Base-by-base conservation (phyloP, 2,329 filamentous ascomycete genomes). In the Chaetomiaceae sp. region DNA sequence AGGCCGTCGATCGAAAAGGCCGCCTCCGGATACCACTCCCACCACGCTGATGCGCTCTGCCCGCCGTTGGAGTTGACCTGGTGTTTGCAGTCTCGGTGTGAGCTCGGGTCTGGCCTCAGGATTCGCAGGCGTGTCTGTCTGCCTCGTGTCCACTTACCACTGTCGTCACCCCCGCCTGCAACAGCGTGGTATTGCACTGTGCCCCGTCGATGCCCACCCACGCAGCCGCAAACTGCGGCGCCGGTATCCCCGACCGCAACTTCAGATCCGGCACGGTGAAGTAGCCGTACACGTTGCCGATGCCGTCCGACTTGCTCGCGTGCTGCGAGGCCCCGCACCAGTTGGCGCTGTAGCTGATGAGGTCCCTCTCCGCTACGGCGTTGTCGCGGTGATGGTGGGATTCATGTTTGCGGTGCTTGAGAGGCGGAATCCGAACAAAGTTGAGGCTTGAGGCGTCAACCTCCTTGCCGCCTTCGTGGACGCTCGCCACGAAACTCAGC, bases 161-260 rank as follows among this genome's bases (percentile, higher is more conserved):
- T 2, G 57, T 63, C 30, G 62, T 63, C 41, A 65, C 55, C 9
- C 63, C 65, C 7, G 62, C 62, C 54, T 66, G 65, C 45, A 65
- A 23, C 39, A 66, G 55, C 14, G 60, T 55, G 19, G 49, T 43
- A 19, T 54, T 50, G 56, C 64, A 66, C 31, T 56, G 59, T 10
- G 58, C 63, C 30, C 64, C 65, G 52, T 67, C 65, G 20, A 66
- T 60, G 34, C 65, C 64, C 34, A 66, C 57, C 63, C 63, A 66
- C 14, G 62, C 62, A 1, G 63, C 58, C 6, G 60, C 63, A 43
- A 57, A 63, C 45, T 66, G 62, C 35, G 57, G 55, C 5, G 55
- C 51, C 27, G 45, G 44, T 4, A 38, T 20, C 13, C 48, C 44
- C 2, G 56, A 49, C 38, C 62, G 55, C 27, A 62, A 48, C 23